Conservation (phyloP, 441 rosid species). For the Adansonia rubrostipa region DNA sequence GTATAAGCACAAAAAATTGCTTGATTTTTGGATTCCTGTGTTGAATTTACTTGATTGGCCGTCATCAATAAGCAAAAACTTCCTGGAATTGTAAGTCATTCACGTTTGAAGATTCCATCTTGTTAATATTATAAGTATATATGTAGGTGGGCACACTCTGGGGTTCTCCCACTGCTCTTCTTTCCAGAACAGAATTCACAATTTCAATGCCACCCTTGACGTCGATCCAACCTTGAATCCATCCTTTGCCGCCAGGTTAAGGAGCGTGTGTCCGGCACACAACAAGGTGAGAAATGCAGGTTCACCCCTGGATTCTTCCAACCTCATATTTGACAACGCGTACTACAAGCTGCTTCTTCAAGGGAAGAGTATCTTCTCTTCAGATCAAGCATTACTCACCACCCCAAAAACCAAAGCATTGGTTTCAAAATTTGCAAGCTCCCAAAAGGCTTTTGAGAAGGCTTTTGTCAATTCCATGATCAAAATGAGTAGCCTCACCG, state of each 20-base stretch:
- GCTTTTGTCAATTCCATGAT: conserved; percentile 62
- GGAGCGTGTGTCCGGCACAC: conserved; percentile 50
- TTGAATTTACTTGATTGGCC: neutral
- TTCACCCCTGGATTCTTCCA: conserved; percentile 43
- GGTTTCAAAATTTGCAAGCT: conserved; percentile 47
- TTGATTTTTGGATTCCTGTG: neutral
- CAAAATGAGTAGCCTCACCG: conserved; percentile 60
- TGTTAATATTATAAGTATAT: neutral
- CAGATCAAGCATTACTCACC: conserved; percentile 58
- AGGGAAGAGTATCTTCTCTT: conserved; percentile 57
- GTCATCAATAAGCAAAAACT: neutral
- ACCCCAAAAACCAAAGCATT: conserved; percentile 40
- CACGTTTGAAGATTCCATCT: neutral
- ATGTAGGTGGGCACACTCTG: conserved; percentile 67
- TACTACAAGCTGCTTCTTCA: conserved; percentile 61
- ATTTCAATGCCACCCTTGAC: conserved; percentile 57
- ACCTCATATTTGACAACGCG: conserved; percentile 44
- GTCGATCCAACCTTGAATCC: conserved; percentile 62
- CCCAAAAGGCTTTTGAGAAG: conserved; percentile 37
- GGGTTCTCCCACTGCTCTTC: conserved; percentile 79
- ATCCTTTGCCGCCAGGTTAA: conserved; percentile 50
- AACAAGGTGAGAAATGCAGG: conserved; percentile 59
- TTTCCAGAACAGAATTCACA: conserved; percentile 64
- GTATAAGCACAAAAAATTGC: neutral
- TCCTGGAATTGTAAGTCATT: neutral